These are phyloP conservation scores for Cladophialophora bantiana DNA, from an alignment of 2,329 filamentous ascomycete genomes.

Conservation along the genomic window DNA sequence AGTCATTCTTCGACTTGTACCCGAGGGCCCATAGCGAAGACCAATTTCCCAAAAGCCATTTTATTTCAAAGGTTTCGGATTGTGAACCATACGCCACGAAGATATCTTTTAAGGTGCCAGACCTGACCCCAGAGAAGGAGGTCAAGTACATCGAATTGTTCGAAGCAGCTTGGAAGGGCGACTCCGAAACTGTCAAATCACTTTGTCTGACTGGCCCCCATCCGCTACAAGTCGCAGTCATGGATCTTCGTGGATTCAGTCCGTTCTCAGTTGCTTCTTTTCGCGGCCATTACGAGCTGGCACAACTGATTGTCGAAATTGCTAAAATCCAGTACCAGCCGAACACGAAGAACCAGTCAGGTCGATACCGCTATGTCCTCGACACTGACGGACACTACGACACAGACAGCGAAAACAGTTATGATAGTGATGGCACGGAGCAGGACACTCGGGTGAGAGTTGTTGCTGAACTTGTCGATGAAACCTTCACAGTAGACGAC, in stretches of 20 bases:
- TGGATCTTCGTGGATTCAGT: conserved; percentile 59
- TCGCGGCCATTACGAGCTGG: conserved; percentile 69
- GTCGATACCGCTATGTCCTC: conserved; percentile 53
- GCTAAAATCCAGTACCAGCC: conserved; percentile 71
- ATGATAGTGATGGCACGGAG: conserved; percentile 47
- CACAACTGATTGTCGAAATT: conserved; percentile 73
- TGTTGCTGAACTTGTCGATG: conserved; percentile 64
- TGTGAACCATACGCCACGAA: conserved; percentile 55
- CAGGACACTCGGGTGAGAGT: conserved; percentile 45
- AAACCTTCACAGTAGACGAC: conserved; percentile 77
- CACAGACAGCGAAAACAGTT: conserved; percentile 49
- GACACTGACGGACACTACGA: conserved; percentile 37
- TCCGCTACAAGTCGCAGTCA: conserved; percentile 70
- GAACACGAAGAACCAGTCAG: conserved; percentile 59
- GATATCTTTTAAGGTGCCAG: conserved; percentile 59
- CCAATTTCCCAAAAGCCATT: conserved; percentile 21
- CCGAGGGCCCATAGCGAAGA: conserved; percentile 64
- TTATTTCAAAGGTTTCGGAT: conserved; percentile 3
- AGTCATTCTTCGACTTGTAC: conserved; percentile 70
- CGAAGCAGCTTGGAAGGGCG: conserved; percentile 75
- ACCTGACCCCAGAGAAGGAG: conserved; percentile 62
- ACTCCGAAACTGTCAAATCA: conserved; percentile 69
- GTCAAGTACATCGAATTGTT: conserved; percentile 65
- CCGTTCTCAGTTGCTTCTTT: conserved; percentile 74
- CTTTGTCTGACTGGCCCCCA: conserved; percentile 68